Percentiles rank a stretch among this genome's conserved stretches.
Evolutionary conservation across 352 stramenopile genomes (phyloP).

Genomic region (Globisporangium abappressorium): DNA sequence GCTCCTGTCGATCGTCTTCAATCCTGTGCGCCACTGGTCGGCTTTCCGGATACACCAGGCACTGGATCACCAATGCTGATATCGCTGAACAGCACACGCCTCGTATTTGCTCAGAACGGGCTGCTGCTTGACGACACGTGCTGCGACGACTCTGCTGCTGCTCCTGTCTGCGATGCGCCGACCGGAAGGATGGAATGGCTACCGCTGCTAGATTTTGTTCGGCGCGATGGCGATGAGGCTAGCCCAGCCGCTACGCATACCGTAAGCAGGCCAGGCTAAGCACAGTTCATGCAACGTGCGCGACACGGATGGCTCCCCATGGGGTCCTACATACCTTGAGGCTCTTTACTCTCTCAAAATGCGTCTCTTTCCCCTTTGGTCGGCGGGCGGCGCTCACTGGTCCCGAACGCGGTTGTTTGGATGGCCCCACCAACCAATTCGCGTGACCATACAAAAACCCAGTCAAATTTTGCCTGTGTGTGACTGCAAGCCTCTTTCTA

Average conservation of each 20-base stretch:
- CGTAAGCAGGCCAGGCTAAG: neutral
- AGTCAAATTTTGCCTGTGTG: conserved; percentile 1
- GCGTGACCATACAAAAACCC: conserved; percentile 15
- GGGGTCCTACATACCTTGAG: conserved; percentile 19
- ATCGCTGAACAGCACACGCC: neutral
- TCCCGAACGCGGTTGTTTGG: conserved; percentile 9
- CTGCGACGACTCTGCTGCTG: neutral
- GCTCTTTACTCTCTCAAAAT: conserved; percentile 29
- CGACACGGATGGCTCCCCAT: neutral
- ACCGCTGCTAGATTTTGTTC: neutral
- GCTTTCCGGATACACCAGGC: neutral
- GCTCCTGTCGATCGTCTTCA: neutral
- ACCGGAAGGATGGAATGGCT: neutral
- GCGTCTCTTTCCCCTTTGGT: conserved; percentile 19
- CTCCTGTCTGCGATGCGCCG: neutral
- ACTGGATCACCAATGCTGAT: neutral
- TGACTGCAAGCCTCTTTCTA: neutral
- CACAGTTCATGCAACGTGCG: neutral
- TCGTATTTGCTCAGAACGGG: neutral
- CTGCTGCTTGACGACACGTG: neutral
- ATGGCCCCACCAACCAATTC: conserved; percentile 18
- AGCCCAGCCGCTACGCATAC: neutral
- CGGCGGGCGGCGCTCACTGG: neutral
- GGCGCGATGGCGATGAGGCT: neutral
- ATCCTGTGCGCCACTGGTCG: neutral